Conservation (phyloP, 1,284 basidiomycete genomes). For the Fistulina hepatica region DNA sequence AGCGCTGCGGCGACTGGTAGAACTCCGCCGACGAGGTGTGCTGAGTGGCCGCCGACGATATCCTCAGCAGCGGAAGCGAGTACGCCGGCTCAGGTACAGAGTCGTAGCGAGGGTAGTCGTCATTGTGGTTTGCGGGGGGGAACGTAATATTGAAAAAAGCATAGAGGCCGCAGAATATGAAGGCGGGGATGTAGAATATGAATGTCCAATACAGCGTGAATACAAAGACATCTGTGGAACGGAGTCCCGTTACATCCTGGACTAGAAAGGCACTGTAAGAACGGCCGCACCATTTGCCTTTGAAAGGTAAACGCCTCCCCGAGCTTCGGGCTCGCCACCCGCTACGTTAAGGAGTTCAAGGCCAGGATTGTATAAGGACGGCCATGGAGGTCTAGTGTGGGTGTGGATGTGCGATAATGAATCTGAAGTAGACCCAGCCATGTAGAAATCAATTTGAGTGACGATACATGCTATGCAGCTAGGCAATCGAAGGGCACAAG, state of each 20-base stretch:
- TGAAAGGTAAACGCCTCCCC: slow-evolving; percentile 36
- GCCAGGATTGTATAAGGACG: slow-evolving; percentile 43
- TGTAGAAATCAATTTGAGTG: no score
- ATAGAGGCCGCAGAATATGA: slow-evolving; percentile 54
- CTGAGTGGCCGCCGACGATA: no score
- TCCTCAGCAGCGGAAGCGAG: slow-evolving; percentile 6
- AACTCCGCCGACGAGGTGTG: no score
- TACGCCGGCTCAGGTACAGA: slow-evolving; percentile 8
- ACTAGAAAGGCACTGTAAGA: background rate
- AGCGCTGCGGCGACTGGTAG: slow-evolving; percentile 11
- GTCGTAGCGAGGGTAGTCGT: background rate
- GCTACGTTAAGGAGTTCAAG: slow-evolving; percentile 36
- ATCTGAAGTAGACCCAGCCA: no score
- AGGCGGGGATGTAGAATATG: slow-evolving; percentile 62
- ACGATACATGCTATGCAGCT: no score
- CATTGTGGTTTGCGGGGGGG: slow-evolving; percentile 27
- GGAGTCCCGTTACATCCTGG: background rate
- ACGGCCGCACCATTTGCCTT: slow-evolving; percentile 27
- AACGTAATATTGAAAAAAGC: slow-evolving; percentile 62
- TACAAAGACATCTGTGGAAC: slow-evolving; percentile 55
- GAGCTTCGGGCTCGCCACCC: slow-evolving; percentile 30
- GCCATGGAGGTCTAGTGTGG: slow-evolving; percentile 32
- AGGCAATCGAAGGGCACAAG: no score
- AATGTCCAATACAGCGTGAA: slow-evolving; percentile 84
- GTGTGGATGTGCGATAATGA: no score